Evolutionary conservation across 176 grass and related monocot genomes (phyloP).

Genomic region (Elaeis guineensis): DNA sequence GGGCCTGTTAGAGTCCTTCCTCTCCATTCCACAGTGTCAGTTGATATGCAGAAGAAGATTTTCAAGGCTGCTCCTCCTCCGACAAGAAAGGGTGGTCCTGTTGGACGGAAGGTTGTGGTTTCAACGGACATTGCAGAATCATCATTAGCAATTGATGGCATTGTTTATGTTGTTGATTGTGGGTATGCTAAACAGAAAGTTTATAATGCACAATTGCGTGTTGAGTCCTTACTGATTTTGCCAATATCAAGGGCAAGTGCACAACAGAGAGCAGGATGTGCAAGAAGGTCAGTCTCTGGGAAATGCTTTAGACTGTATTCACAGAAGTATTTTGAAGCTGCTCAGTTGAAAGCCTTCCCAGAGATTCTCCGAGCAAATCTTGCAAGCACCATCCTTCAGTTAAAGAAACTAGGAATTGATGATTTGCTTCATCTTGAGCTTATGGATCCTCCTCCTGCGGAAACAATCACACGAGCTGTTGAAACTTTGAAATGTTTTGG

Average conservation of each 20-base stretch:
- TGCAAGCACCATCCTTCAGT: constrained; percentile 9
- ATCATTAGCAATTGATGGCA: constrained; percentile 19
- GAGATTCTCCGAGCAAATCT: constrained; percentile 25
- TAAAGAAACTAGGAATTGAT: constrained; percentile 14
- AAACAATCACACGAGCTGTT: background rate
- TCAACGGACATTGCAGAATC: constrained; percentile 20
- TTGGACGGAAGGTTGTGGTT: constrained; percentile 19
- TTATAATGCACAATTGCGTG: constrained; percentile 12
- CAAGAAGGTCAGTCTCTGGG: constrained; percentile 6
- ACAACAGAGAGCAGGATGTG: constrained; percentile 17
- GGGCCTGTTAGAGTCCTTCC: constrained; percentile 8
- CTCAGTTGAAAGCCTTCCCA: background rate
- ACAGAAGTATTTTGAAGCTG: background rate
- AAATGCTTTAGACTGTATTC: constrained; percentile 26
- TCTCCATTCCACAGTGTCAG: constrained; percentile 1
- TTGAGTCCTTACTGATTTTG: constrained; percentile 17
- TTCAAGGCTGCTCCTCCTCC: constrained; percentile 19
- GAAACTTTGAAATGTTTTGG: constrained; percentile 16
- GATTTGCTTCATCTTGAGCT: constrained; percentile 10
- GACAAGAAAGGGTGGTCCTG: constrained; percentile 8
- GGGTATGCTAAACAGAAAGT: constrained; percentile 17
- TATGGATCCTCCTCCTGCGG: constrained; percentile 21
- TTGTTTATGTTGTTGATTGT: constrained; percentile 17
- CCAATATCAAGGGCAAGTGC: constrained; percentile 17
- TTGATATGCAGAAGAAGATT: constrained; percentile 16